Base-by-base conservation (phyloP, 192 early-diverging fungal genomes). In the Rhizoclosmatium globosum region DNA sequence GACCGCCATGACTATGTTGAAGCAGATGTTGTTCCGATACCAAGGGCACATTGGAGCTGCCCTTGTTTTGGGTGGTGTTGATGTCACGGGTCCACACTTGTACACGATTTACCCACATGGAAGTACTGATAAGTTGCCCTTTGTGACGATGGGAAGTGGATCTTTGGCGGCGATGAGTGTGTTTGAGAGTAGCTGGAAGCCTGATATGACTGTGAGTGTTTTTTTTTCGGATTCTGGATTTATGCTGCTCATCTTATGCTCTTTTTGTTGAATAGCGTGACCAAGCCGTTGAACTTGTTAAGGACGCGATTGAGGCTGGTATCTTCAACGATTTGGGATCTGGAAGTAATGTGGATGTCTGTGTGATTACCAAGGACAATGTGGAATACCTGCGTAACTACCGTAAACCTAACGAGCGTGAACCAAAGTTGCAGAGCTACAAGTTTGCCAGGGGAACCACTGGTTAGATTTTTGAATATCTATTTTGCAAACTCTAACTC, bases 251-350 rank as follows among this genome's bases (percentile, higher is more conserved):
- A 4, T 58, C 13, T 70, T 64, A 31, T 59, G 39, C 48, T 13
- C 19, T n/a, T 62, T 39, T n/a, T 56, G 74, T 71, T 41, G 53
- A 45, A 61, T 83, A 95, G 92, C 89, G 95, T 64, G 92, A 97
- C 47, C 95, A 96, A 59, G 98, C 93, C 6, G 92, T 98, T 68
- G 90, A 93, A 42, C 68, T 99, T 66, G 98, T 98, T 9, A 92
- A 93, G 70, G 94, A 97, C 64, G 95, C 97, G 60, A 96, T 99
- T 82, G 92, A 94, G 83, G 93, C 97, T 15, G 98, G 98, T 92
- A 96, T 99, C 74, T 99, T 99, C 87, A 98, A 99, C 86, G 98
- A 99, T 83, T 82, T 98, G 46, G 98, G 98, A 77, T 99, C 98
- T 59, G 98, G 98, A 68, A 95, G 92, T 43, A 98, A 97, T 82